phyloP scores from a whole-genome alignment of 2,329 filamentous ascomycete species.

The Fusarium mexicanum region DNA sequence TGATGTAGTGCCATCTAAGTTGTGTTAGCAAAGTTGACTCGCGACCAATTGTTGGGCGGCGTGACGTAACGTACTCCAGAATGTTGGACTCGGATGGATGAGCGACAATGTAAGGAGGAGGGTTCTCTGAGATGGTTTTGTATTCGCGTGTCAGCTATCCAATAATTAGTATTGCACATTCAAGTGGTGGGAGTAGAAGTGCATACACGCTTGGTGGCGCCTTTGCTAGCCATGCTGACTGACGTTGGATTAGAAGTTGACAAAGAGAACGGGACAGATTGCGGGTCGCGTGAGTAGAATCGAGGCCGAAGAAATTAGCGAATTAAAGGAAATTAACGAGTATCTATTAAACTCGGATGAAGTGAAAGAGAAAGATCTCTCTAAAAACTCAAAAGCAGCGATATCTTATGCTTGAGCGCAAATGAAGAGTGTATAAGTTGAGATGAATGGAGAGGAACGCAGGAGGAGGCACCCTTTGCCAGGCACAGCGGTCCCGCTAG shows the following conservation, averaged over 20 bases:
- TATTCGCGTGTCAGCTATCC: conserved; percentile 68
- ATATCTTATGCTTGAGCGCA: conserved; percentile 8
- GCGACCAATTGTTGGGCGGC: not conserved
- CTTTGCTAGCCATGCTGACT: conserved; percentile 72
- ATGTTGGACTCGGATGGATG: conserved; percentile 93
- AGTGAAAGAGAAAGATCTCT: not conserved
- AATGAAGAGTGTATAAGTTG: conserved; percentile 24
- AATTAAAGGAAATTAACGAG: conserved; percentile 10
- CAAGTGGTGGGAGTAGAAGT: conserved; percentile 5
- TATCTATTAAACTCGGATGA: not conserved
- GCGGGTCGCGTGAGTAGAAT: conserved; percentile 37
- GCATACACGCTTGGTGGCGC: conserved; percentile 75
- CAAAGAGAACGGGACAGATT: conserved; percentile 41
- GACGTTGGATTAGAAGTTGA: not conserved
- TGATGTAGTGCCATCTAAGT: conserved; percentile 88
- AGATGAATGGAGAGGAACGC: conserved; percentile 29
- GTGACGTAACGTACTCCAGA: conserved; percentile 71
- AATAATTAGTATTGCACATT: conserved; percentile 33
- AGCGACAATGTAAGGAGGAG: conserved; percentile 87
- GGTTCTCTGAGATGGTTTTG: conserved; percentile 74
- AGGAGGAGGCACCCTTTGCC: conserved; percentile 14
- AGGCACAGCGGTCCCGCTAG: conserved; percentile 20
- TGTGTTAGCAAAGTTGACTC: conserved; percentile 14
- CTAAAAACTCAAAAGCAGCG: conserved; percentile 5
- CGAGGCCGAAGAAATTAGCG: not conserved